phyloP scores from a whole-genome alignment of 2,329 filamentous ascomycete genomes.

The Paramyrothecium sp. region DNA sequence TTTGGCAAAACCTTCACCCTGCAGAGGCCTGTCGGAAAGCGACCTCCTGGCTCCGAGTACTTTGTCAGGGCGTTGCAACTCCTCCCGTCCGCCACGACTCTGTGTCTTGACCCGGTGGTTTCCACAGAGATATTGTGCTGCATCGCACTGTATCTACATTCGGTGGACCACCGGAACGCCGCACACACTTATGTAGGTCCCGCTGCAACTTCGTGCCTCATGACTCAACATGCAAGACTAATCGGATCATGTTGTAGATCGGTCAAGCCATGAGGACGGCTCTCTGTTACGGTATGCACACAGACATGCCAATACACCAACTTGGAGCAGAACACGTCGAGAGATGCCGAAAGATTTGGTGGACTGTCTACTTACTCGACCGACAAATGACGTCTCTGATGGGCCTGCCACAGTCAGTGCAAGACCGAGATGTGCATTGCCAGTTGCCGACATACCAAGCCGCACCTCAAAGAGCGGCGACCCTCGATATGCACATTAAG shows the following conservation, averaged over 20 bases:
- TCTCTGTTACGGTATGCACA: conserved; percentile 49
- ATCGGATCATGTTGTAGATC: conserved; percentile 26
- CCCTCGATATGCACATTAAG: too few species aligned
- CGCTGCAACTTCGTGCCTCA: too few species aligned
- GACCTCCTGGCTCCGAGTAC: conserved; percentile 45
- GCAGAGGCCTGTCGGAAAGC: conserved; percentile 28
- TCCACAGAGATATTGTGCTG: too few species aligned
- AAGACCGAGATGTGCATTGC: conserved; percentile 49
- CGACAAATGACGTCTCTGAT: conserved; percentile 53
- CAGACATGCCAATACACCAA: conserved; percentile 43
- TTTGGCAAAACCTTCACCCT: conserved; percentile 54
- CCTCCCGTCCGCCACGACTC: conserved; percentile 26
- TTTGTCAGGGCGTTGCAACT: conserved; percentile 43
- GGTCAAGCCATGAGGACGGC: conserved; percentile 51
- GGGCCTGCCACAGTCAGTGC: conserved; percentile 47
- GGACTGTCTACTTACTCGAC: conserved; percentile 53
- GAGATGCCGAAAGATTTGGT: conserved; percentile 49
- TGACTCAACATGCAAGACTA: not conserved
- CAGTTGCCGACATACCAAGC: conserved; percentile 20
- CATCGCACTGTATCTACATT: too few species aligned
- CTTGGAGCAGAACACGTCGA: conserved; percentile 39
- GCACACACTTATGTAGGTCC: too few species aligned
- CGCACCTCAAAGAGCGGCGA: too few species aligned
- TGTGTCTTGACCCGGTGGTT: too few species aligned
- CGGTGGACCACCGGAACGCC: too few species aligned